Conservation (phyloP, 2,329 filamentous ascomycete species). For the Paraphaeosphaeria minitans region DNA sequence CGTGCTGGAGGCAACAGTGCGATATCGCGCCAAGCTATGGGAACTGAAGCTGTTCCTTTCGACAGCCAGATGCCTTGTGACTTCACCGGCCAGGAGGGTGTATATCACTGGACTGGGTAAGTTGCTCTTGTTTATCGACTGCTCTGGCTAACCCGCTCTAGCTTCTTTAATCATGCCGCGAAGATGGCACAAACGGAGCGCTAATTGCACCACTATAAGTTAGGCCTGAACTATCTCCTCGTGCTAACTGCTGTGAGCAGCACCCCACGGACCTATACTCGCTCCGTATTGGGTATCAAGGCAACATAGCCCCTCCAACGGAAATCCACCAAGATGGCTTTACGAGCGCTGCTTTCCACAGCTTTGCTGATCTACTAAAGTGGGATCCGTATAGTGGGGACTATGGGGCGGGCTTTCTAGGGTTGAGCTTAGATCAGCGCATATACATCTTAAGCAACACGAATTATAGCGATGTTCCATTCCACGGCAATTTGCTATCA, state of each 20-base stretch:
- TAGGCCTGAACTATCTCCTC: conserved; percentile 62
- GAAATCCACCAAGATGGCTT: conserved; percentile 63
- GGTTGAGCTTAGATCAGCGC: conserved; percentile 56
- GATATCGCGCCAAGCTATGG: conserved; percentile 57
- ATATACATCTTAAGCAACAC: conserved; percentile 57
- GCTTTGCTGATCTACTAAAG: conserved; percentile 59
- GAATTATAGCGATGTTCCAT: conserved; percentile 54
- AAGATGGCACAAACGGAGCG: conserved; percentile 51
- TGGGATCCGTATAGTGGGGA: conserved; percentile 65
- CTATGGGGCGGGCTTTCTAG: conserved; percentile 62
- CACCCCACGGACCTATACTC: conserved; percentile 55
- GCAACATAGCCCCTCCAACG: conserved; percentile 58
- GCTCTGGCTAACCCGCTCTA: conserved; percentile 2
- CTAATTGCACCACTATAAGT: conserved; percentile 67
- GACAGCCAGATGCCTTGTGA: conserved; percentile 69
- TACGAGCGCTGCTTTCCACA: conserved; percentile 62
- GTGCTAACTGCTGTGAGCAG: conserved; percentile 59
- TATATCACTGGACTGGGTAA: conserved; percentile 62
- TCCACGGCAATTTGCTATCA: conserved; percentile 53
- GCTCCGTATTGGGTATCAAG: conserved; percentile 61
- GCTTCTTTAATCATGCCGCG: conserved; percentile 58
- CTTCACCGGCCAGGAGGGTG: conserved; percentile 65
- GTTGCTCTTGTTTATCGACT: not conserved
- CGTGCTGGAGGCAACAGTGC: conserved; percentile 55
- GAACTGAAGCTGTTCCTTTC: conserved; percentile 58